Evolutionary conservation across 2,329 filamentous ascomycete genomes (phyloP).

Genomic region (Ceratocystiopsis sp.): DNA sequence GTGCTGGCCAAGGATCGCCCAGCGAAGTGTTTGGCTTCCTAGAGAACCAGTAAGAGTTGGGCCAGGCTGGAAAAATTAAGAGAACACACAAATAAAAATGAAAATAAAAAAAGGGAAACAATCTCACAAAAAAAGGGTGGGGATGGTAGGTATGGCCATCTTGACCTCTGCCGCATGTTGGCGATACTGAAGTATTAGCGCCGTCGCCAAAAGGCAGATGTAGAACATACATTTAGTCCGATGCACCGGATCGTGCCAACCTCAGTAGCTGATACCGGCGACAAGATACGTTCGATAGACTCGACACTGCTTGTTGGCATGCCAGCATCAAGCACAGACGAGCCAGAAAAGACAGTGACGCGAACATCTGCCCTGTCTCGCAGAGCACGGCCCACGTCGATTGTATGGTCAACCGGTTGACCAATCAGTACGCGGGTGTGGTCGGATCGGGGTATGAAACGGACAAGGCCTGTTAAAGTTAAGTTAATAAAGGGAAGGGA

Average conservation of each 20-base stretch:
- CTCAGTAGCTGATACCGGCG: slow-evolving; percentile 29
- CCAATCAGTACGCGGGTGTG: slow-evolving; percentile 33
- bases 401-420: slow-evolving; percentile 31
- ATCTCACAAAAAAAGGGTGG: slow-evolving; percentile 35
- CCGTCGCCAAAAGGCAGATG: too few relatives aligned
- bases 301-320: slow-evolving; percentile 28
- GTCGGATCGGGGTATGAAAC: slow-evolving; percentile 37
- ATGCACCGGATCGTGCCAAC: slow-evolving; percentile 42
- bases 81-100: too few relatives aligned
- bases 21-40: slow-evolving; percentile 36
- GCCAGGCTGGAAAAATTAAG: too few relatives aligned
- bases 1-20: slow-evolving; percentile 33
- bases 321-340: slow-evolving; percentile 38
- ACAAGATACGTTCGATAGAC: slow-evolving; percentile 30
- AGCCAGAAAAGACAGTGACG: slow-evolving; percentile 39
- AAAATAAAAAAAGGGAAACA: too few relatives aligned
- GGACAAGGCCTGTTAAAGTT: slow-evolving; percentile 32
- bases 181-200: slow-evolving; percentile 19
- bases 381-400: slow-evolving; percentile 41
- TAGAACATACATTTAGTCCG: slow-evolving; percentile 32
- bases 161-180: slow-evolving; percentile 34
- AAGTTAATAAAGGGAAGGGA: too few relatives aligned
- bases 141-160: slow-evolving; percentile 33
- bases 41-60: neutral
- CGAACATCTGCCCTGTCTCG: slow-evolving; percentile 37